These are phyloP conservation scores for Phytopythium oedochilum DNA, from an alignment of 352 stramenopile species.

Conservation along the genomic window DNA sequence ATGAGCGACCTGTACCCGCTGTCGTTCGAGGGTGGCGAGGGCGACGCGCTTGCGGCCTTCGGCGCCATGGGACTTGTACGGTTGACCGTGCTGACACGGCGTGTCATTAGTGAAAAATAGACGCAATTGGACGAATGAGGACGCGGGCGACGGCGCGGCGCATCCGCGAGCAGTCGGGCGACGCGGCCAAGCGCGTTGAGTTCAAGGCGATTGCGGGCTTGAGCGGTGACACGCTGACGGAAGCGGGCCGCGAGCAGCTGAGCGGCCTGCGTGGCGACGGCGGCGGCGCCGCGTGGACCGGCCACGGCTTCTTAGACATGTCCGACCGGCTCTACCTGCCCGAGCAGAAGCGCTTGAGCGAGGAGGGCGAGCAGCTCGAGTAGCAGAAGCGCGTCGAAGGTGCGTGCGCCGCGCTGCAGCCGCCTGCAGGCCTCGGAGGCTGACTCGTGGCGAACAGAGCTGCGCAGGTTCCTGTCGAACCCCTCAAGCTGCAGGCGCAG, in stretches of 20 bases:
- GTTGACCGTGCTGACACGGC: background rate
- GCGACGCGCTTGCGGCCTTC: background rate
- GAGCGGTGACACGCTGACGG: slow-evolving; percentile 51
- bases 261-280: slow-evolving; percentile 27
- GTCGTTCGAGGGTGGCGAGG: slow-evolving; percentile 19
- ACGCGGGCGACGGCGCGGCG: slow-evolving; percentile 28
- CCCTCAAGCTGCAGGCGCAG: slow-evolving; percentile 46
- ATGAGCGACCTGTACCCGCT: slow-evolving; percentile 50
- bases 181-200: slow-evolving; percentile 34
- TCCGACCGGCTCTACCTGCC: slow-evolving; percentile 71
- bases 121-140: slow-evolving; percentile 39
- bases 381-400: slow-evolving; percentile 23
- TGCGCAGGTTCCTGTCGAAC: slow-evolving; percentile 58
- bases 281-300: slow-evolving; percentile 29
- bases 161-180: slow-evolving; percentile 15
- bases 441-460: slow-evolving; percentile 17
- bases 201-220: slow-evolving; percentile 67
- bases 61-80: slow-evolving; percentile 8
- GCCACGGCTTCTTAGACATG: slow-evolving; percentile 61
- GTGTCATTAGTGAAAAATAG: background rate
- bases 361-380: slow-evolving; percentile 27
- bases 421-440: background rate
- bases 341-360: slow-evolving; percentile 55
- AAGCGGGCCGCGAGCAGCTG: slow-evolving; percentile 57
- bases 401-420: slow-evolving; percentile 14